Evolutionary conservation across 192 early-diverging fungal species (phyloP), one percentile per base, ranked within the genome.

Genomic region (Coemansia sp.): DNA sequence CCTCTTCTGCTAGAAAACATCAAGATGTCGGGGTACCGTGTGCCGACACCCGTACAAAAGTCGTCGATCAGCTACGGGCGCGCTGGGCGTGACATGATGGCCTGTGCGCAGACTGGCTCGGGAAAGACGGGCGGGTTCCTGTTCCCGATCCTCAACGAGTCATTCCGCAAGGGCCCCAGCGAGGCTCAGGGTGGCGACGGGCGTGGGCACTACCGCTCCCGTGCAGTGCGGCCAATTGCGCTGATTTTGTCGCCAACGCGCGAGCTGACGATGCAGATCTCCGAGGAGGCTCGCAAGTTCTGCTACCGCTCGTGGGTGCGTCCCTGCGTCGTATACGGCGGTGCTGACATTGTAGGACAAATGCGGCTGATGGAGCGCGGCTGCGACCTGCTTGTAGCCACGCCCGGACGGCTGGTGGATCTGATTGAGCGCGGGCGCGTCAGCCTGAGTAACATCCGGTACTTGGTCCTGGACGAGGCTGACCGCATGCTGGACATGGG

Each of bases 401-500:
- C 96, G 8, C 97, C 97, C 51, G 97, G 97, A 57, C 88, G 96
- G 68, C 86, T 98, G 38, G 89, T 89, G 62, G 96, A 99, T 63
- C 88, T 97, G 75, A 86, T 98, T 50, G 90, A 96, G 68, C 89
- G 94, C 51, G 89, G 89, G 6, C 80, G 87, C 63, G 73, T 98
- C 50, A 88, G 89, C 23, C 88, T 99, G 29, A 63, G 76, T 21
- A 80, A 84, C 69, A 89, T 98, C 78, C 85, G 87, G 63, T 94
- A 89, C 70, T 77, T 89, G 29, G 82, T 93, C 12, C 84, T 94
- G 45, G 93, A 94, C 77, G 93, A 94, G 74, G 93, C 93, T n/a
- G 92, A 93, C 76, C 91, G 94, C 51, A 95, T 95, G 93, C 86
- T 99, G 75, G 97, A 97, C 75, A 98, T 98, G 95, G 97, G 97